Percentiles rank a stretch among this genome's conserved stretches.
Conservation (phyloP, 208 protist genomes). For the Trichomonas tenax region DNA sequence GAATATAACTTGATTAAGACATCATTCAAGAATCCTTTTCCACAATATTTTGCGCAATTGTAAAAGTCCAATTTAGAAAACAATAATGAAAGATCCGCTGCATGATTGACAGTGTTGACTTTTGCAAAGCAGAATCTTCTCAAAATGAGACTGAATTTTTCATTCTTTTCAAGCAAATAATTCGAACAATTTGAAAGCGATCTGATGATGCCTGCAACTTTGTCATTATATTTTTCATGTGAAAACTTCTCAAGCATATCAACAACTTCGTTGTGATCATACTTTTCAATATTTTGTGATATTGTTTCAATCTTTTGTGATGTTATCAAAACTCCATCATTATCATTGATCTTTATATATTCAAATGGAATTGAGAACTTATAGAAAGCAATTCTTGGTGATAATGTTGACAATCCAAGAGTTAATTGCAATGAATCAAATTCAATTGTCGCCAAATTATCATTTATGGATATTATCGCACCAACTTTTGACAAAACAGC, state of each 20-base stretch:
- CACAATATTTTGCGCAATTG: neutral
- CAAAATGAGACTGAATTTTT: neutral
- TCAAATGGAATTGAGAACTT: neutral
- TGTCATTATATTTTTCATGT: neutral
- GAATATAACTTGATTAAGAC: neutral
- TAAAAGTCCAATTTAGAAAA: neutral
- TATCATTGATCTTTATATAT: neutral
- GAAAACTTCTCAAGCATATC: neutral
- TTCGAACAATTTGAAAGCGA: neutral
- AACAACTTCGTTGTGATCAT: neutral
- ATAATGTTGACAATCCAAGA: neutral
- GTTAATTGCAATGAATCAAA: neutral
- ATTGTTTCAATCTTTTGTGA: neutral
- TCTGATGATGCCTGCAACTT: neutral
- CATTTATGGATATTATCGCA: neutral
- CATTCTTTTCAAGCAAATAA: neutral
- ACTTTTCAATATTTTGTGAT: neutral
- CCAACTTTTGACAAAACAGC: neutral
- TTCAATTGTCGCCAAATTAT: neutral
- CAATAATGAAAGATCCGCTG: neutral
- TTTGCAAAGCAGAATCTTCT: neutral
- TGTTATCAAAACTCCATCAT: neutral
- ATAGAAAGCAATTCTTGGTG: neutral
- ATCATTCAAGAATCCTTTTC: neutral
- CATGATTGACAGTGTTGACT: neutral